Evolutionary conservation across 2,329 filamentous ascomycete species (phyloP).

Genomic region (Penicillium corylophilum): DNA sequence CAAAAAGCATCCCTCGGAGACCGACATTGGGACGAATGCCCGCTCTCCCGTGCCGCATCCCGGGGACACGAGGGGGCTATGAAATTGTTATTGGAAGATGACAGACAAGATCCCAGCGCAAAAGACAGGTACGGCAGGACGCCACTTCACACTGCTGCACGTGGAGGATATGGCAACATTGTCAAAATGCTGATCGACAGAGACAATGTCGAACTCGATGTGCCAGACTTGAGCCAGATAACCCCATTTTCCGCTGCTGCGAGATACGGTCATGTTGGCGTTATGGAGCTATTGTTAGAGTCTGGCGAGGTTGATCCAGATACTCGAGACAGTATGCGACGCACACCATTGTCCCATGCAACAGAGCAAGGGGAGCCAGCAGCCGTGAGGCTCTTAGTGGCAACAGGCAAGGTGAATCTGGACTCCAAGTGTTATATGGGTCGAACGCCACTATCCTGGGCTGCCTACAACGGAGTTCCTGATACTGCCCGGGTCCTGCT

Average conservation of each 20-base stretch:
- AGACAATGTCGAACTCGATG: constrained; percentile 6
- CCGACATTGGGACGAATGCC: not conserved
- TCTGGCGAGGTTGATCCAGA: not conserved
- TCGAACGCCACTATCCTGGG: not conserved
- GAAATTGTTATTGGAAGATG: not conserved
- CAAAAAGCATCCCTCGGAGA: not conserved
- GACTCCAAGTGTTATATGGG: not conserved
- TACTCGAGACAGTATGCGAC: not conserved
- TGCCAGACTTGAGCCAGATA: constrained; percentile 13
- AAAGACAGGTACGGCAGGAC: constrained; percentile 15
- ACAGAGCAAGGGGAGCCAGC: not conserved
- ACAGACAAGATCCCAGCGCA: not conserved
- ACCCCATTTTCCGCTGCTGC: constrained; percentile 15
- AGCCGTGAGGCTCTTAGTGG: not conserved
- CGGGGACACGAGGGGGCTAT: not conserved
- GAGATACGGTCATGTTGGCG: not conserved
- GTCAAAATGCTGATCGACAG: constrained; percentile 7
- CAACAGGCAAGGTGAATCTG: not conserved
- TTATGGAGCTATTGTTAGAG: not conserved
- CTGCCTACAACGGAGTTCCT: not conserved
- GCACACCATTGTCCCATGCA: not conserved
- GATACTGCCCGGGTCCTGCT: not conserved
- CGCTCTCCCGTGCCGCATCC: not conserved
- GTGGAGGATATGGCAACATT: constrained; percentile 12
- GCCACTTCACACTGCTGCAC: constrained; percentile 14